Evolutionary conservation across 768 basidiomycete genomes (phyloP).

Genomic region (Termitomyces sp.): DNA sequence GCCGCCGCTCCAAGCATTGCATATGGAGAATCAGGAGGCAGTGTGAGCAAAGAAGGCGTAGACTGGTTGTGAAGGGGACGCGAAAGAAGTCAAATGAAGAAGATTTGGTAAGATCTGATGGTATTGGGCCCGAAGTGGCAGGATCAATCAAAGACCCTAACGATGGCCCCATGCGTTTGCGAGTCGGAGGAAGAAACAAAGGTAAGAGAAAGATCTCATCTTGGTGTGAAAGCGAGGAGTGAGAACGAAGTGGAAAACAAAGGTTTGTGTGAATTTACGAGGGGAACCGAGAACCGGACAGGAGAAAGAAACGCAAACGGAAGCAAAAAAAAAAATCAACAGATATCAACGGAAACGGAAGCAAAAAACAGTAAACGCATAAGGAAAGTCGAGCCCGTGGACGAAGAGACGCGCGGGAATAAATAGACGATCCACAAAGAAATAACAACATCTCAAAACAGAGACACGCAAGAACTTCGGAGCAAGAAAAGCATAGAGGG

Average conservation of each 20-base stretch:
- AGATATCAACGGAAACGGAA: not conserved
- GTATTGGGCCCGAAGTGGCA: not conserved
- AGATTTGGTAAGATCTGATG: not conserved
- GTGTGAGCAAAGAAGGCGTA: not conserved
- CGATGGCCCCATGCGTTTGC: not conserved
- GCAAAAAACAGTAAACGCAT: constrained; percentile 1
- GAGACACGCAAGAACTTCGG: not conserved
- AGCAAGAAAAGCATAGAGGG: not conserved
- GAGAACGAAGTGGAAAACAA: not conserved
- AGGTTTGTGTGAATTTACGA: not conserved
- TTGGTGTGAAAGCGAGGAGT: not conserved
- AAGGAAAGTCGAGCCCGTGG: not conserved
- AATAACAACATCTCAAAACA: not conserved
- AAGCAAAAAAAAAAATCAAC: not conserved
- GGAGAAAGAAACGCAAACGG: not conserved
- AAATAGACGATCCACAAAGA: not conserved
- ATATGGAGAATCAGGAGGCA: not conserved
- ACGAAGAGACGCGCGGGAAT: not conserved
- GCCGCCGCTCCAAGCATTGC: not conserved
- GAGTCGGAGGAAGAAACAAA: not conserved
- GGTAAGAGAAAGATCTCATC: not conserved
- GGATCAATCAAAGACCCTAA: constrained; percentile 12
- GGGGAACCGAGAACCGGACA: not conserved
- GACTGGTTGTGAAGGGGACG: not conserved
- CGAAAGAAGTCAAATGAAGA: not conserved